Evolutionary conservation across 495 filamentous ascomycete genomes (phyloP).

Genomic region (Tuber magnatum): DNA sequence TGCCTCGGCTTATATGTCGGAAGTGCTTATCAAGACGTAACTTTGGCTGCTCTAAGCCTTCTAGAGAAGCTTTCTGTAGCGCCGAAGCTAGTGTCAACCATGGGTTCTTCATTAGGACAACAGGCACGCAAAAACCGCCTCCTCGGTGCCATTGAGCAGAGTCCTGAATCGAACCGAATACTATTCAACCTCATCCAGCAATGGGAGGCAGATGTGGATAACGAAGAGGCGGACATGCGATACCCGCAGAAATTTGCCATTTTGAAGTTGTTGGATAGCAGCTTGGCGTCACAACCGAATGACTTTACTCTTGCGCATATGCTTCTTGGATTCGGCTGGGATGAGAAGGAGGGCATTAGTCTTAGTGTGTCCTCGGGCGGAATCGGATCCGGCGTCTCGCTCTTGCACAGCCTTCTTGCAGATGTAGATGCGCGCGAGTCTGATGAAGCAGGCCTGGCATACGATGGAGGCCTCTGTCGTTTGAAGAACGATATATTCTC

Average conservation of each 20-base stretch:
- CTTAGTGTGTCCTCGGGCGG: constrained; percentile 37
- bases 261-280: constrained; percentile 72
- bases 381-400: constrained; percentile 52
- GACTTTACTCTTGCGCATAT: constrained; percentile 79
- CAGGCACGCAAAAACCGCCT: constrained; percentile 32
- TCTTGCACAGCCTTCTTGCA: constrained; percentile 72
- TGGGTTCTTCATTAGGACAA: constrained; percentile 43
- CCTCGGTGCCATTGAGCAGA: constrained; percentile 34
- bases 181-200: constrained; percentile 41
- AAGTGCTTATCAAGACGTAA: constrained; percentile 66
- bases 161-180: constrained; percentile 37
- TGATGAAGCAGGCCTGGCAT: constrained; percentile 40
- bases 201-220: constrained; percentile 34
- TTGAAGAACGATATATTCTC: constrained; percentile 69
- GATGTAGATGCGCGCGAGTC: constrained; percentile 58
- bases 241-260: constrained; percentile 72
- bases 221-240: constrained; percentile 35
- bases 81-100: constrained; percentile 58
- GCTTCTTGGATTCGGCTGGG: constrained; percentile 77
- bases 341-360: constrained; percentile 39
- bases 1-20: constrained; percentile 77
- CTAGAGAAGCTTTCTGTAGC: constrained; percentile 80
- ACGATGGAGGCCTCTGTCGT: constrained; percentile 35
- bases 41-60: constrained; percentile 66
- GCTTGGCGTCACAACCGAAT: constrained; percentile 61